Evolutionary conservation across 768 basidiomycete genomes (phyloP), one percentile per base, ranked within the genome.

Genomic region (Lactarius trivialis): DNA sequence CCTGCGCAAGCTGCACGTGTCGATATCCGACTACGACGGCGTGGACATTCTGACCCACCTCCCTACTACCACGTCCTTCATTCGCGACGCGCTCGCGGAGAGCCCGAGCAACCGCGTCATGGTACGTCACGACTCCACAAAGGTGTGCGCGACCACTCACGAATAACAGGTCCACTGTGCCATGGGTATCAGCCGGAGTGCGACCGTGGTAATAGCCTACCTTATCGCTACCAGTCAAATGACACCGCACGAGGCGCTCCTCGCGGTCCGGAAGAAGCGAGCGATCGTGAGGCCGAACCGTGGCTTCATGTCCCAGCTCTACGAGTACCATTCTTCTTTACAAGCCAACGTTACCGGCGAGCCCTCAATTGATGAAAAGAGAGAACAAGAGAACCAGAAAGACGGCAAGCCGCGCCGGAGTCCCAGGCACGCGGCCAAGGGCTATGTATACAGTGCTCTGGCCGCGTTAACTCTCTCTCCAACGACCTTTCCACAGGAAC

Each of bases 151-250:
- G 43, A 45, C 43, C 26, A 19, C 37, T 51, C 21, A 43, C 19
- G 8, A 12, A 24, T 5, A n/a, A 45, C 30, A 89, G 88, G 86
- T 91, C 14, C 90, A 92, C 71, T 91, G 90, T 70, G 72, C 84
- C 43, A 83, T 85, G 72, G 90, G 90, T 45, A 79, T 90, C 61
- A 88, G 86, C 67, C 80, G 90, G 26, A 88, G 86, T 48, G 81
- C 89, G 0, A 89, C 87, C 5, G 80, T 90, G 30, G 83, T 91
- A 4, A 85, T 85, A 64, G 90, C 88, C 57, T 91, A 89, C 73
- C 75, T 74, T 36, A 70, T 75, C 63, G 71, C 67, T 7, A 63
- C 70, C 28, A 63, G 55, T 14, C 33, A 36, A 6, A 73, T 73
- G 70, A 65, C 72, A 1, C 63, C 69, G 30, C 68, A 55, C 28